Evolutionary conservation across 345 rosid species (phyloP), one percentile per base, ranked within the genome.

Genomic region (Eucalyptus tenuipes): DNA sequence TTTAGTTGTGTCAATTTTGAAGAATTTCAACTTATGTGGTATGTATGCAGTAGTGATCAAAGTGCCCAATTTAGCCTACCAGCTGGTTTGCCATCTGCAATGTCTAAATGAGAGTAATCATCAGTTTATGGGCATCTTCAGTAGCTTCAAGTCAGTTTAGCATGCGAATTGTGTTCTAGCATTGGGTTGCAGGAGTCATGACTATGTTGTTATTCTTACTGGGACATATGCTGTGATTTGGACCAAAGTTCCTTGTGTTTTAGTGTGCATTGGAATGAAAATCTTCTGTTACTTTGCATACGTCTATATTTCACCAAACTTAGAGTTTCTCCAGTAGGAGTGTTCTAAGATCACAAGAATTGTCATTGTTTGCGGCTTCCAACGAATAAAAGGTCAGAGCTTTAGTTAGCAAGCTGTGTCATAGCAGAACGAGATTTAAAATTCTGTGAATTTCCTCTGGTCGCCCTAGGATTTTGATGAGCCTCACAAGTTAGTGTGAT

Each of bases 291-390:
- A 37, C 47, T 40, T 75, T 1, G 27, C 47, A 5, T 40, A 7
- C 13, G 7, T 40, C 84, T 75, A 29, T 40, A 40, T 40, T 20
- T 22, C 20, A 75, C 29, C 29, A 2, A 7, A 11, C 84, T 7
- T 11, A 7, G 3, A 18, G 84, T 40, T 40, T 40, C 0, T 10
- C 47, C 27, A 1, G 10, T 0, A 20, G 27, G 9, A 40, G 13
- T 75, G 7, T 10, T 75, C 47, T 37, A 11, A 3, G 24, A 40
- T 22, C 10, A 10, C 47, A 7, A 40, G 47, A 20, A 75, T 0
- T 29, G 40, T 40, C 47, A 75, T 75, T 75, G 47, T 15, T 75
- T 40, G 29, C 0, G 7, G 27, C 84, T 75, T 75, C 84, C 11
- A 29, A 40, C 0, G 2, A 40, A 75, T 40, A 10, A 20, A 37